Base-by-base conservation (phyloP, 2,329 filamentous ascomycete genomes). In the Scleromitrula shiraiana region DNA sequence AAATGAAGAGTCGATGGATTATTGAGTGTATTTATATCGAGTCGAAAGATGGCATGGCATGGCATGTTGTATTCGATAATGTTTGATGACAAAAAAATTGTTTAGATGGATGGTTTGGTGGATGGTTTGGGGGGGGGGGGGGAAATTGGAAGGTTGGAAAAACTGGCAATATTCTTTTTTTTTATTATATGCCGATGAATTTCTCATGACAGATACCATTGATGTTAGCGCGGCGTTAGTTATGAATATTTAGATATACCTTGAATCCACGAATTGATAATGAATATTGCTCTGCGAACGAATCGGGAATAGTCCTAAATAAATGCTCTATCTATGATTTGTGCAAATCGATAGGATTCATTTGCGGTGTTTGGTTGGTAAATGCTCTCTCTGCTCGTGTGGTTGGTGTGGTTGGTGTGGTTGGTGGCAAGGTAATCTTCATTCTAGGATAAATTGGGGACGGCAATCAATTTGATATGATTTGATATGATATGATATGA, bases 151-250 rank as follows among this genome's bases (percentile, higher is more conserved):
- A 47, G 41, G n/a, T n/a, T n/a, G 50, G 45, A 26, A 42, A 17
- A 51, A 52, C 56, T 46, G 58, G 56, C 58, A n/a, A n/a, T n/a
- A n/a, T n/a, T n/a, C n/a, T n/a, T n/a, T n/a, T n/a, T n/a, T n/a
- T n/a, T n/a, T n/a, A n/a, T n/a, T 54, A 46, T 44, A 60, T 47
- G 59, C 56, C 53, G 50, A 40, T 58, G 57, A 61, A 56, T 61
- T 54, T 59, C 52, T 38, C 59, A 42, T 55, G 55, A 52, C 50
- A 49, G 58, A 61, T 63, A 63, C 58, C 59, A 61, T 42, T 59
- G 56, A 58, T 56, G 44, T 61, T 61, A 62, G 59, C 58, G 60
- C 35, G 54, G 59, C 57, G 53, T 59, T 59, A 5, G 14, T 29
- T 37, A 20, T 20, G 5, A 36, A 41, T 14, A 30, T 29, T n/a